Conservation (phyloP, 176 grass and related monocot species). For the Poa pratensis region DNA sequence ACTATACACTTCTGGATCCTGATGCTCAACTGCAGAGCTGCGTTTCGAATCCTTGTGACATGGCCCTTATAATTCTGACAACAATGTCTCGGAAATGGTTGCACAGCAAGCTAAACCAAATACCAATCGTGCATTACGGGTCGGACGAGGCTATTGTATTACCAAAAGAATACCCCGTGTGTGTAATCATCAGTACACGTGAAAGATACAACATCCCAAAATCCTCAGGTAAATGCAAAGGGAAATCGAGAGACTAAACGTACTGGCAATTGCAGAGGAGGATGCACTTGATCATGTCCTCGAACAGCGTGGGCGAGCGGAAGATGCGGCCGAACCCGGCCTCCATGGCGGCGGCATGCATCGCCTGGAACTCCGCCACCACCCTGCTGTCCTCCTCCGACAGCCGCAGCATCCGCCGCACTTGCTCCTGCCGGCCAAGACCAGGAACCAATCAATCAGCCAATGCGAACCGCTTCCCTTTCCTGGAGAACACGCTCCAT, state of each 20-base stretch:
- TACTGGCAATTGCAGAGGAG: constrained; percentile 90
- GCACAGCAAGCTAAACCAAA: neutral
- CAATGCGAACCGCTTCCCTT: neutral
- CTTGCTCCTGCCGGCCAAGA: constrained; percentile 56
- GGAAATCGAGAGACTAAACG: constrained; percentile 8
- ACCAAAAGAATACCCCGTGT: neutral
- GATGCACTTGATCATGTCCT: constrained; percentile 94
- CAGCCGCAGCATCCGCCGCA: constrained; percentile 77
- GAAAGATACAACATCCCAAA: neutral
- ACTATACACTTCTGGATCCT: neutral
- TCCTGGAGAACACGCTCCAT: neutral
- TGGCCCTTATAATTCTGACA: neutral
- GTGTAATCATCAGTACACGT: neutral
- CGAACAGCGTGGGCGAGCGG: constrained; percentile 77
- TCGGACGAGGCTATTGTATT: neutral
- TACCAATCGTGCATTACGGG: neutral
- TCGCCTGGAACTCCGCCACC: constrained; percentile 61
- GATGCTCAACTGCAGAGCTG: neutral
- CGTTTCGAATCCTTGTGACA: neutral
- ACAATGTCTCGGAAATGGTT: neutral
- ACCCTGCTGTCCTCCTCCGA: constrained; percentile 44
- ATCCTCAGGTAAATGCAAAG: neutral
- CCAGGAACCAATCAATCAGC: neutral
- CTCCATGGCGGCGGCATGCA: constrained; percentile 56
- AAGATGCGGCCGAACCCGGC: constrained; percentile 73